Conservation (phyloP, 2,329 filamentous ascomycete species). For the Cladosporium sp. region DNA sequence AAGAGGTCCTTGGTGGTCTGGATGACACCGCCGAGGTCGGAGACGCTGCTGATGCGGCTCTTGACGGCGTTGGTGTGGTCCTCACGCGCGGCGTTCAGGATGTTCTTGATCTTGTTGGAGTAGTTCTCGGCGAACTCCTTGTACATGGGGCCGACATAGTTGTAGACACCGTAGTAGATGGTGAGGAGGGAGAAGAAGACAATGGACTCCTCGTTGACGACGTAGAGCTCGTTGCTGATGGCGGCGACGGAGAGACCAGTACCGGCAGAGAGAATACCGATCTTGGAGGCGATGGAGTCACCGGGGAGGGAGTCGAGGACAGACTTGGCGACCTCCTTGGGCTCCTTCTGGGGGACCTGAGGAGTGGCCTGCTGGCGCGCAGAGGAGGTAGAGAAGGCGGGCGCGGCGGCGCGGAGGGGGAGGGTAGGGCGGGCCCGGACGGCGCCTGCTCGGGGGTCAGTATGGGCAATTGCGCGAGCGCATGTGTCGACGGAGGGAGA, state of each 20-base stretch:
- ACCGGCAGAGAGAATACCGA: constrained; percentile 89
- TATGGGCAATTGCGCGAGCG: constrained; percentile 13
- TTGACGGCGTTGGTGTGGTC: constrained; percentile 96
- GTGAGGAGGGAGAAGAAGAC: constrained; percentile 87
- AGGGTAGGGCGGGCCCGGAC: constrained; percentile 67
- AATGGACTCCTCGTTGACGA: constrained; percentile 98
- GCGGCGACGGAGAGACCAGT: constrained; percentile 89
- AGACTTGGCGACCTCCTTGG: constrained; percentile 94
- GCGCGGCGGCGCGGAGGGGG: constrained; percentile 69
- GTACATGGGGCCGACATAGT: constrained; percentile 91
- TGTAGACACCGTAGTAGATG: constrained; percentile 88
- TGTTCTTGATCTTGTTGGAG: constrained; percentile 87
- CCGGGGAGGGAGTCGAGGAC: constrained; percentile 91
- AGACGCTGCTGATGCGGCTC: constrained; percentile 86
- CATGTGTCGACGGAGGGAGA: neutral
- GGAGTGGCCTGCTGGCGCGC: constrained; percentile 54
- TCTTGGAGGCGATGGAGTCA: constrained; percentile 89
- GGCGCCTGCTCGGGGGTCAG: constrained; percentile 61
- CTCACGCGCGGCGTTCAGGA: constrained; percentile 87
- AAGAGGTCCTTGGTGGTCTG: constrained; percentile 97
- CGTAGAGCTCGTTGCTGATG: constrained; percentile 99
- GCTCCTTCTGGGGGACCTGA: constrained; percentile 77
- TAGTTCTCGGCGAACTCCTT: constrained; percentile 86
- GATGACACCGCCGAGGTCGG: constrained; percentile 91
- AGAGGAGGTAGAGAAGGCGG: constrained; percentile 64